Evolutionary conservation across 768 basidiomycete species (phyloP), one percentile per base, ranked within the genome.

Genomic region (Lactarius pseudohatsudake): DNA sequence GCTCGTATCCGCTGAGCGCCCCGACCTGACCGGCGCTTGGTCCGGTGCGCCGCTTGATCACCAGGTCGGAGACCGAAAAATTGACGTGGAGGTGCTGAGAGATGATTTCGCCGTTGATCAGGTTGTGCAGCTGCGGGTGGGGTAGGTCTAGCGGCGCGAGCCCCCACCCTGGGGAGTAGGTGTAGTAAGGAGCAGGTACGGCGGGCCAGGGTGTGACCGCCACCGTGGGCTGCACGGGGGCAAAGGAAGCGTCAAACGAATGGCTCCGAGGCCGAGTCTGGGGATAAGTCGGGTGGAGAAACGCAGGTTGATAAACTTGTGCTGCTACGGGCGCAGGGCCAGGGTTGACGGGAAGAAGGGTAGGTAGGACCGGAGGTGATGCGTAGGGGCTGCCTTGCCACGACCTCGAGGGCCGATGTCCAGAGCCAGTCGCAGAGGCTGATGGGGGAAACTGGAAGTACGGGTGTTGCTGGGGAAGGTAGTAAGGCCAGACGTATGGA

Each of bases 31-130:
- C 3, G 6, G 50, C 6, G 20, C 61, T 26, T 0, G 64, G 53
- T 3, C 62, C 55, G 38, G 43, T 18, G 38, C 63, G 68, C 28
- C 64, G 64, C 38, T 36, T 59, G 47, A 70, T 54, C 20, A 34
- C 54, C 18, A 69, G 34, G 18, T 70, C 64, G 0, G 57, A 36
- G n/a, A 20, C 32, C 30, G 54, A 58, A 36, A 71, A 63, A 43
- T 71, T 63, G 59, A 65, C 13, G 41, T 50, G 22, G 15, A 71
- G 58, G 18, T 57, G 62, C 0, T 50, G 64, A 9, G 68, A 56
- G 59, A 57, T 2, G 40, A 64, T 54, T 10, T 63, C 68, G n/a
- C 70, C 70, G 55, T 71, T 66, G 54, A 71, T 47, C 10, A 71
- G 47, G 47, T 66, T 63, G 54, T 71, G 68, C 2, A 71, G 36